A percentile compares a stretch with the other conserved stretches of the same genome.
These are phyloP conservation scores for Apium graveolens DNA, from an alignment of 129 eudicot species.

Conservation along the genomic window DNA sequence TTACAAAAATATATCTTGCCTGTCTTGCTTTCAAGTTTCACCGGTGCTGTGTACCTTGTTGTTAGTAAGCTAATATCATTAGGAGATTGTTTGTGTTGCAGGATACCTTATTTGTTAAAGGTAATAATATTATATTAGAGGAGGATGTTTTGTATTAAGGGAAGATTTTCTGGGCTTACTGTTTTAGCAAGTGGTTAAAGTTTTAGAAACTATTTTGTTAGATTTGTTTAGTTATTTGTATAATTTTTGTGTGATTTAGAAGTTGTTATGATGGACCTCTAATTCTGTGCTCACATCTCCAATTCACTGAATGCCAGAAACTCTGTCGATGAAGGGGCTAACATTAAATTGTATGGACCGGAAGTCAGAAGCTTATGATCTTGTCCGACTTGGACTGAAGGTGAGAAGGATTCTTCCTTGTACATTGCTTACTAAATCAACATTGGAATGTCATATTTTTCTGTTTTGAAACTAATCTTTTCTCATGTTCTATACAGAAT, in stretches of 20 bases:
- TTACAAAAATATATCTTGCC: too few relatives aligned
- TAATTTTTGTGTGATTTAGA: not conserved
- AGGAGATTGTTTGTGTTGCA: too few relatives aligned
- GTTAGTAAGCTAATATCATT: not conserved
- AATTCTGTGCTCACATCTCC: slow-evolving; percentile 8
- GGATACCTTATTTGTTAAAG: too few relatives aligned
- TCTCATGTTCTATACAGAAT: slow-evolving; percentile 50
- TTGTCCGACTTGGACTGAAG: slow-evolving; percentile 94
- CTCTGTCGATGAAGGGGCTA: slow-evolving; percentile 93
- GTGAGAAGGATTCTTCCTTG: slow-evolving; percentile 23
- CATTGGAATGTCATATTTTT: not conserved
- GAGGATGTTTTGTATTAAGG: not conserved
- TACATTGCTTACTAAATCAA: not conserved
- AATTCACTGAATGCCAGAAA: slow-evolving; percentile 44
- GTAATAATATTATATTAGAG: too few relatives aligned
- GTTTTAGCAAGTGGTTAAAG: not conserved
- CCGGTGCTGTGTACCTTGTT: not conserved
- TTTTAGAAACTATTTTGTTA: not conserved
- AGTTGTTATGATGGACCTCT: not conserved
- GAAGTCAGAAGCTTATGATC: slow-evolving; percentile 95
- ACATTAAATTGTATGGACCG: slow-evolving; percentile 98
- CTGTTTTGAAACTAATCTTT: not conserved
- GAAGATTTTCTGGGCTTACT: not conserved
- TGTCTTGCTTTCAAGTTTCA: too few relatives aligned
- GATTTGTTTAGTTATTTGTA: not conserved